Percentiles rank a stretch among this genome's conserved stretches.
phyloP scores from a whole-genome alignment of 441 rosid genomes.

The Populus tomentosa region DNA sequence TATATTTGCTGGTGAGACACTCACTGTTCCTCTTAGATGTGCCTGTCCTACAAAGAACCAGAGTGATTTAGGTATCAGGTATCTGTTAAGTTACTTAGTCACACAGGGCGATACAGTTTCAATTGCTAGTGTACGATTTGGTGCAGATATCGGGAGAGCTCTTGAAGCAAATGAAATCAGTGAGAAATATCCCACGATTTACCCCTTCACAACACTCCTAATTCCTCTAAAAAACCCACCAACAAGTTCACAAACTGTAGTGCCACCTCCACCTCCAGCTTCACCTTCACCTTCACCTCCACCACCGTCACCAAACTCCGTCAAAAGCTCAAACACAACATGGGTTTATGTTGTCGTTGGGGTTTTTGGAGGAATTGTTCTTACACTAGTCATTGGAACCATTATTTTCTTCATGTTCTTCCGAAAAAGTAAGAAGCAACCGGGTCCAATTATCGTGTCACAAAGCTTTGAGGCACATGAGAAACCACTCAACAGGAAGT shows the following conservation, averaged over 20 bases:
- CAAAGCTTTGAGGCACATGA: conserved; percentile 31
- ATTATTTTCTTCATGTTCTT: conserved; percentile 29
- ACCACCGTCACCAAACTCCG: conserved; percentile 21
- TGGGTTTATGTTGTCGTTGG: conserved; percentile 55
- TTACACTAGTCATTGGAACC: conserved; percentile 25
- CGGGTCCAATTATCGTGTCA: conserved; percentile 16
- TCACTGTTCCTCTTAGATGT: conserved; percentile 59
- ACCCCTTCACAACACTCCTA: conserved; percentile 59
- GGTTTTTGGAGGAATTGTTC: conserved; percentile 45
- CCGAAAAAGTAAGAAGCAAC: conserved; percentile 18
- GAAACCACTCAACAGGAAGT: conserved; percentile 29
- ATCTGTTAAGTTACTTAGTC: conserved; percentile 42
- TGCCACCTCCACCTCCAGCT: conserved; percentile 29
- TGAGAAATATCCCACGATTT: conserved; percentile 18
- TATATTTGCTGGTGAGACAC: conserved; percentile 30
- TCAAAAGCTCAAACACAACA: conserved; percentile 27
- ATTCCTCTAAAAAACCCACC: conserved; percentile 56
- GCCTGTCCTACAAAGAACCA: conserved; percentile 77
- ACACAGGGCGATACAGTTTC: conserved; percentile 27
- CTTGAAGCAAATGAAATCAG: conserved; percentile 52
- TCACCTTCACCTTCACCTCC: conserved; percentile 23
- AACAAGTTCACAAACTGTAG: conserved; percentile 27
- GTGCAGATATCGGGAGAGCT: conserved; percentile 30
- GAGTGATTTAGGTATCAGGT: conserved; percentile 36
- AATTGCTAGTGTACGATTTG: conserved; percentile 34